Percentiles rank a stretch among this genome's conserved stretches.
Conservation (phyloP, 495 filamentous ascomycete species). For the Corynascus novoguineensis region DNA sequence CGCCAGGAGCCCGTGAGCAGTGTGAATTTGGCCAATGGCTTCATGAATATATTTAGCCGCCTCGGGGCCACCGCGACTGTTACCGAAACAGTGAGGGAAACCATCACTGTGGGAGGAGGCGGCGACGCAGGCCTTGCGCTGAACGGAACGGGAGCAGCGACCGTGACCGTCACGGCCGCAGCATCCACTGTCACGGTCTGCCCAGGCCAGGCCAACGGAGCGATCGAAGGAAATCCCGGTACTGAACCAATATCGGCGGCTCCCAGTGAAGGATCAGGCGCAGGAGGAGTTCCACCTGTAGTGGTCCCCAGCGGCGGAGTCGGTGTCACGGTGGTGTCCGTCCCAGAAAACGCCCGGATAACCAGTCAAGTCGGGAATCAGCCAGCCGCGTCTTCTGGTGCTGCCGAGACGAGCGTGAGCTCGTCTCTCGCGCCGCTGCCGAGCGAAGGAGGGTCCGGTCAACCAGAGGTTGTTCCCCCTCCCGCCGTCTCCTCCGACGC, state of each 20-base stretch:
- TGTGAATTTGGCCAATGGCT: constrained; percentile 11
- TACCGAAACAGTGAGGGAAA: constrained; percentile 36
- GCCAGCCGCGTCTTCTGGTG: constrained; percentile 1
- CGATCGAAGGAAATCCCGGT: not conserved
- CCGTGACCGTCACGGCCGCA: constrained; percentile 33
- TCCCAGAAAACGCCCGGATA: constrained; percentile 21
- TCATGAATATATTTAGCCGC: constrained; percentile 16
- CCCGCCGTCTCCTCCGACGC: not conserved
- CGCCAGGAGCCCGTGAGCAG: constrained; percentile 8
- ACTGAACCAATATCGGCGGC: not conserved
- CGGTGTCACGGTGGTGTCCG: constrained; percentile 25
- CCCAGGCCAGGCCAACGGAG: constrained; percentile 17
- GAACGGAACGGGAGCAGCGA: constrained; percentile 27
- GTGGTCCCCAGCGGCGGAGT: constrained; percentile 24
- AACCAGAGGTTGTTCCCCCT: not conserved
- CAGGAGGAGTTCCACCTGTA: constrained; percentile 7
- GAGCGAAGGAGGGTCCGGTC: not conserved
- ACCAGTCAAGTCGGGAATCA: constrained; percentile 18
- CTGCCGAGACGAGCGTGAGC: not conserved
- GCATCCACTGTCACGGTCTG: constrained; percentile 37
- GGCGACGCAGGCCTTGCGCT: constrained; percentile 20
- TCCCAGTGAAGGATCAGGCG: not conserved
- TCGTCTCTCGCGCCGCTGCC: constrained; percentile 7
- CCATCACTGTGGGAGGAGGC: constrained; percentile 29
- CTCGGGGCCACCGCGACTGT: constrained; percentile 28